These are phyloP conservation scores for Trypanosoma scelopori DNA, from an alignment of 208 protist genomes.

Conservation along the genomic window DNA sequence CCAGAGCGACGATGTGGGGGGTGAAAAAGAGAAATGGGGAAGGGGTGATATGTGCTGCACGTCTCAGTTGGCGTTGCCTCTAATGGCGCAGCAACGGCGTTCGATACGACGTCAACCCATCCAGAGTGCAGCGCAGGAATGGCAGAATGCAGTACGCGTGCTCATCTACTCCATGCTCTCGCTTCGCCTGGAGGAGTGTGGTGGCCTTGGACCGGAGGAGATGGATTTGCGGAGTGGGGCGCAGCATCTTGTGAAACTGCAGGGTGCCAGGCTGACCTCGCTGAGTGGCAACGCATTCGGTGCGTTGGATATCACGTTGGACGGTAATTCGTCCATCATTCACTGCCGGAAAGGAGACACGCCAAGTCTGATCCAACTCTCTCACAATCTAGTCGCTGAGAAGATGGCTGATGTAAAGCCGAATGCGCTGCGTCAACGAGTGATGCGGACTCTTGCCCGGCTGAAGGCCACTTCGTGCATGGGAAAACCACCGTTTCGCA, in stretches of 20 bases:
- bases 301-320: conserved; percentile 63
- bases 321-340: conserved; percentile 68
- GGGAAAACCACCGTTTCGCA: background rate
- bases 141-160: conserved; percentile 26
- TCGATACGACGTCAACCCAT: background rate
- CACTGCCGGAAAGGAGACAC: conserved; percentile 31
- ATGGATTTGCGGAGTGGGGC: conserved; percentile 22
- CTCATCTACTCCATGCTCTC: conserved; percentile 51
- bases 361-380: conserved; percentile 18
- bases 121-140: conserved; percentile 1
- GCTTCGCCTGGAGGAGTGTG: conserved; percentile 25
- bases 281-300: conserved; percentile 35
- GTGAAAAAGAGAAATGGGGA: background rate
- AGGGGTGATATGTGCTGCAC: background rate
- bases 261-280: conserved; percentile 20
- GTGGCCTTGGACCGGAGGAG: conserved; percentile 15
- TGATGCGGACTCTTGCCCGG: conserved; percentile 1
- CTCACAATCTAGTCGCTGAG: background rate
- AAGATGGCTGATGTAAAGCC: background rate
- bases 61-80: background rate
- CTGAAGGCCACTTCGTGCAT: background rate
- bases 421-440: conserved; percentile 7
- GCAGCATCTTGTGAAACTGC: conserved; percentile 3
- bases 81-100: background rate
- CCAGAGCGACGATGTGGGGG: background rate